These are phyloP conservation scores for Stephanocyclus meneghinianus DNA, from an alignment of 352 stramenopile species.

Conservation along the genomic window DNA sequence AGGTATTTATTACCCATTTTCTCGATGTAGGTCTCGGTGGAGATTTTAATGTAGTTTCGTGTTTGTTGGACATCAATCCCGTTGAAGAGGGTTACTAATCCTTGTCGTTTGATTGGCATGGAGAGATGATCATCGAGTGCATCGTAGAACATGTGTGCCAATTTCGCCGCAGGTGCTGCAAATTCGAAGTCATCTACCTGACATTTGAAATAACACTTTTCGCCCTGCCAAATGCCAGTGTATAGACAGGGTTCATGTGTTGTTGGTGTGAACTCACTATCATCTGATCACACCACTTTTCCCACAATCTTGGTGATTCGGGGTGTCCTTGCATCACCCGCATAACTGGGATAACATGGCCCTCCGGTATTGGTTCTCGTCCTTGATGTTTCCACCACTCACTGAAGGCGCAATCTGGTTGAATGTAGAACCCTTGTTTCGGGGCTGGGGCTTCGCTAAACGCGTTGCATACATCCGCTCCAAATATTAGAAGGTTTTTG, in stretches of 20 bases:
- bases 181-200: constrained; percentile 6
- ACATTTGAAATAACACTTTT: constrained; percentile 21
- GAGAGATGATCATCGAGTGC: constrained; percentile 4
- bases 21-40: background rate
- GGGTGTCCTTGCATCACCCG: constrained; percentile 48
- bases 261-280: constrained; percentile 26
- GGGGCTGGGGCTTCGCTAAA: constrained; percentile 30
- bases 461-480: constrained; percentile 41
- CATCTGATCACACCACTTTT: constrained; percentile 23
- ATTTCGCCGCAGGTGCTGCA: background rate
- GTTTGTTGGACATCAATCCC: constrained; percentile 4
- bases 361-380: constrained; percentile 11
- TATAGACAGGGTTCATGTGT: constrained; percentile 39
- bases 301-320: constrained; percentile 44
- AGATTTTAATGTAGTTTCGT: background rate
- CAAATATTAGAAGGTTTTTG: constrained; percentile 17
- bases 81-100: background rate
- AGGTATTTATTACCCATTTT: background rate
- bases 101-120: constrained; percentile 20
- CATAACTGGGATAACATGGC: constrained; percentile 35
- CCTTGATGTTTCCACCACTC: constrained; percentile 34
- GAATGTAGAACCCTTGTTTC: background rate
- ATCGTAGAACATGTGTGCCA: constrained; percentile 9
- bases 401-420: constrained; percentile 25
- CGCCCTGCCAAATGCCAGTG: constrained; percentile 15